These are phyloP conservation scores for Galium porrigens DNA, from an alignment of 305 asterid species.

Conservation along the genomic window DNA sequence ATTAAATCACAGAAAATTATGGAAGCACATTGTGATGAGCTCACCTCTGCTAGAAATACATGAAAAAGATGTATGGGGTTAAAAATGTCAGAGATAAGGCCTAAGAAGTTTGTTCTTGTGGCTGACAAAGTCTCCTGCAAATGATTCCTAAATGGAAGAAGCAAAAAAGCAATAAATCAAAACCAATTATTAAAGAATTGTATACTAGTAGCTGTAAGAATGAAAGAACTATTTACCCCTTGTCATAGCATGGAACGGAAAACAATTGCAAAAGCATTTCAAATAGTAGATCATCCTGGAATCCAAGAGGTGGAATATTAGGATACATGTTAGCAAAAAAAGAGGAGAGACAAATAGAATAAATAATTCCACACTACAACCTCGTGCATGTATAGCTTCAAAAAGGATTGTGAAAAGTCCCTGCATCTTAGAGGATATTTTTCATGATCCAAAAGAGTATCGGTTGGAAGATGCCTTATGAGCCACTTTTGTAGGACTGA, in stretches of 20 bases:
- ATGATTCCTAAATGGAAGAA: slow-evolving; percentile 26
- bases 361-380: slow-evolving; percentile 25
- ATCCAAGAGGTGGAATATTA: slow-evolving; percentile 12
- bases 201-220: neutral
- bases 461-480: slow-evolving; percentile 35
- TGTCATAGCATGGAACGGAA: slow-evolving; percentile 29
- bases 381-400: slow-evolving; percentile 79
- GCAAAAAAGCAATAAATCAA: neutral
- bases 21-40: slow-evolving; percentile 6
- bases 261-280: slow-evolving; percentile 69
- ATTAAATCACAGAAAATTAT: neutral
- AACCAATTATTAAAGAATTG: neutral
- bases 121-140: slow-evolving; percentile 20
- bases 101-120: slow-evolving; percentile 20
- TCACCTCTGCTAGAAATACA: slow-evolving; percentile 71
- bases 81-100: slow-evolving; percentile 46
- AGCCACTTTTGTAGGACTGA: slow-evolving; percentile 58
- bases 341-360: neutral
- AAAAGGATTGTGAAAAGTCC: slow-evolving; percentile 47
- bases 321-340: slow-evolving; percentile 7
- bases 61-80: slow-evolving; percentile 64
- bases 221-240: slow-evolving; percentile 27
- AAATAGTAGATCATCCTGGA: slow-evolving; percentile 77
- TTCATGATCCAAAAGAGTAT: slow-evolving; percentile 29
- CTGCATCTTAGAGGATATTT: slow-evolving; percentile 28